Conservation (phyloP, 2,329 filamentous ascomycete genomes). For the Aspergillus ochraceoroseus region DNA sequence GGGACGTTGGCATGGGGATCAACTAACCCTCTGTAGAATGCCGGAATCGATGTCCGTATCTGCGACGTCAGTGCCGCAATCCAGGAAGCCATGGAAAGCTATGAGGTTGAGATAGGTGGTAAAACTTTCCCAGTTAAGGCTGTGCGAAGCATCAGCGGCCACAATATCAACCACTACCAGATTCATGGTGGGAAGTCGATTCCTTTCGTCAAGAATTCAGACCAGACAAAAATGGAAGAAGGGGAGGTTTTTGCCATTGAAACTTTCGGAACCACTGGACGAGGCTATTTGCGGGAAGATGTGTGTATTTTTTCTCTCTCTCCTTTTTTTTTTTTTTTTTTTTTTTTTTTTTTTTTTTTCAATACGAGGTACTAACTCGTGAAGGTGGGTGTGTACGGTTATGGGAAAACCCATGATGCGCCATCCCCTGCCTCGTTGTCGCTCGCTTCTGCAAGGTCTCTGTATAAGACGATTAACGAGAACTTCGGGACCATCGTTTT, state of each 20-base stretch:
- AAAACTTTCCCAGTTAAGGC: conserved; percentile 53
- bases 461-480: conserved; percentile 56
- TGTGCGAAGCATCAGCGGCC: conserved; percentile 52
- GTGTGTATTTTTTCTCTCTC: conserved; percentile 26
- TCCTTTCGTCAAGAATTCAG: conserved; percentile 51
- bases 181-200: conserved; percentile 56
- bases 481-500: conserved; percentile 61
- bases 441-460: conserved; percentile 52
- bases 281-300: conserved; percentile 47
- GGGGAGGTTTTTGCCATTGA: conserved; percentile 57
- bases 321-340: too few species aligned
- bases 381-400: conserved; percentile 51
- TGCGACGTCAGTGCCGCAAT: conserved; percentile 54
- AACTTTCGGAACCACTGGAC: conserved; percentile 55
- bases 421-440: conserved; percentile 35
- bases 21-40: conserved; percentile 32
- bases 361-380: too few species aligned
- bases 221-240: conserved; percentile 54
- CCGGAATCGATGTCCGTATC: conserved; percentile 54
- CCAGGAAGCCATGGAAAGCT: conserved; percentile 60
- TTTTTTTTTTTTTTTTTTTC: too few species aligned
- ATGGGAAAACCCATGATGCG: conserved; percentile 43
- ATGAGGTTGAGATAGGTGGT: conserved; percentile 54
- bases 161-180: conserved; percentile 51
- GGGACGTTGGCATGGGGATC: neutral